phyloP scores from a whole-genome alignment of 768 basidiomycete genomes.

The Lentinula aciculospora region DNA sequence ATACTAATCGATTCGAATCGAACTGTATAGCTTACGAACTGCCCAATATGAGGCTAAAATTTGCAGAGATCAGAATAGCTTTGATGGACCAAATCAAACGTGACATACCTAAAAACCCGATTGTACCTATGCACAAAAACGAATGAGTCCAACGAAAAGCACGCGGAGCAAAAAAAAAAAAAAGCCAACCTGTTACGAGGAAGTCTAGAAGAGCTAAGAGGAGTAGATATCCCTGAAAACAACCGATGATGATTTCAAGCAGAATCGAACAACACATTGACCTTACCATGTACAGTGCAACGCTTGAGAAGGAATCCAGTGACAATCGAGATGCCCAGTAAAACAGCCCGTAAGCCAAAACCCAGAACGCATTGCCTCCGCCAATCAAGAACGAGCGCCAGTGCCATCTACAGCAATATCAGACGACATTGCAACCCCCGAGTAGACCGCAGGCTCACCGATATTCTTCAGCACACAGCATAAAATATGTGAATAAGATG shows the following conservation, averaged over 20 bases:
- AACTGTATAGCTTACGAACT: slow-evolving; percentile 75
- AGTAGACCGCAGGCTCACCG: slow-evolving; percentile 40
- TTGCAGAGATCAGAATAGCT: not conserved
- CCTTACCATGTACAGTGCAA: slow-evolving; percentile 65
- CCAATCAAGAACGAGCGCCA: slow-evolving; percentile 93
- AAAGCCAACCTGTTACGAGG: slow-evolving; percentile 69
- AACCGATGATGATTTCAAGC: not conserved
- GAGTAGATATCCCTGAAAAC: slow-evolving; percentile 67
- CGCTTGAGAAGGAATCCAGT: slow-evolving; percentile 74
- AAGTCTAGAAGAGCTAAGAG: slow-evolving; percentile 82
- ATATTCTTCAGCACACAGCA: slow-evolving; percentile 92
- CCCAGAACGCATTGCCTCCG: slow-evolving; percentile 90
- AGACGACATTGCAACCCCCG: not conserved
- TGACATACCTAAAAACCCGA: slow-evolving; percentile 62
- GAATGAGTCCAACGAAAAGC: not conserved
- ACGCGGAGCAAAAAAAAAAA: not conserved
- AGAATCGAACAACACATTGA: too few relatives aligned
- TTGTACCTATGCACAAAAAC: slow-evolving; percentile 54
- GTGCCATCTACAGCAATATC: slow-evolving; percentile 64
- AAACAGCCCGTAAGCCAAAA: slow-evolving; percentile 82
- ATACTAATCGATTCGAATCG: slow-evolving; percentile 69
- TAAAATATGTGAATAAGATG: slow-evolving; percentile 86
- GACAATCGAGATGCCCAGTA: slow-evolving; percentile 87
- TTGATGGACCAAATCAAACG: not conserved
- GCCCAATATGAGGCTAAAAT: slow-evolving; percentile 77